These are phyloP conservation scores for Diaporthe velutina DNA, from an alignment of 2,329 filamentous ascomycete species.

Conservation along the genomic window DNA sequence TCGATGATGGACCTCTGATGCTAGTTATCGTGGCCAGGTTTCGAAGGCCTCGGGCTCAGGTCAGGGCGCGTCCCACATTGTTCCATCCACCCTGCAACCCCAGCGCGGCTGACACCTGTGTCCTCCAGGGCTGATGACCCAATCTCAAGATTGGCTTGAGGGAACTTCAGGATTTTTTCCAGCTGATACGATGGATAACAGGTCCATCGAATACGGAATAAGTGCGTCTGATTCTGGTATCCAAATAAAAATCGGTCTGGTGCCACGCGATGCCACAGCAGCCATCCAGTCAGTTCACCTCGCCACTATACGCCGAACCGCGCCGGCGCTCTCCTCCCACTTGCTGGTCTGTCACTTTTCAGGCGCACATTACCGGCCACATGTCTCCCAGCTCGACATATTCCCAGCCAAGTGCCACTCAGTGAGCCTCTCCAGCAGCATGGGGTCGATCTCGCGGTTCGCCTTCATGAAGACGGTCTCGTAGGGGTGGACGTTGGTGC, in stretches of 20 bases:
- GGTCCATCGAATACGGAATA: background rate
- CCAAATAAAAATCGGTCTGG: no score
- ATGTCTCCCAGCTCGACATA: constrained; percentile 46
- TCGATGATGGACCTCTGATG: background rate
- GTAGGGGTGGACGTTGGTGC: constrained; percentile 52
- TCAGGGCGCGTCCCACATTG: background rate
- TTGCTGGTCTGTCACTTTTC: no score
- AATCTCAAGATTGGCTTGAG: background rate
- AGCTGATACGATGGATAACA: background rate
- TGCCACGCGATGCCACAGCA: background rate
- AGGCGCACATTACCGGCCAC: constrained; percentile 26
- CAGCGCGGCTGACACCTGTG: background rate
- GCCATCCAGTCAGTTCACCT: background rate
- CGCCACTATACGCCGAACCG: background rate
- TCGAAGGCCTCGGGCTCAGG: background rate
- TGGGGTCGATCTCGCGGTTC: constrained; percentile 48
- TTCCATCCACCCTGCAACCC: background rate
- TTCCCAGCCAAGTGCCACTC: constrained; percentile 46
- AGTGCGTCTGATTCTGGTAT: background rate
- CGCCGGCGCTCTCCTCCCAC: background rate
- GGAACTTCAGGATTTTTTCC: no score
- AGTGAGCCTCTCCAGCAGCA: constrained; percentile 47
- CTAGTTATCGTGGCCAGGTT: background rate
- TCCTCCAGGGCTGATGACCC: background rate
- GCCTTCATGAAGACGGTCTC: constrained; percentile 54